These are phyloP conservation scores for Clarireedia paspali DNA, from an alignment of 2,329 filamentous ascomycete genomes.

Conservation along the genomic window DNA sequence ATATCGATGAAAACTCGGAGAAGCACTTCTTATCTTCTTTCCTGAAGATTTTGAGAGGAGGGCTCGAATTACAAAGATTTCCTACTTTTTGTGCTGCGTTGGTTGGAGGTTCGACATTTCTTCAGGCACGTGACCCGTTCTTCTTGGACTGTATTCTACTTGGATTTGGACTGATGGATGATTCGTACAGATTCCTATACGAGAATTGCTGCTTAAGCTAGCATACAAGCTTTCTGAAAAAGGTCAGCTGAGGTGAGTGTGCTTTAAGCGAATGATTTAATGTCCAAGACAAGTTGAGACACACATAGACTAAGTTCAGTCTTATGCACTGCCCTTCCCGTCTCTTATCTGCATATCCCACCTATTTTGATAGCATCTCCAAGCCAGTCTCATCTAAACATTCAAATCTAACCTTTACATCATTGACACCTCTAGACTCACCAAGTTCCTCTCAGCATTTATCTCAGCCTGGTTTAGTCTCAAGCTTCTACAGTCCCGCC, in stretches of 20 bases:
- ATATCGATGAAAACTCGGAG: conserved; percentile 21
- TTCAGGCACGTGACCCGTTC: conserved; percentile 41
- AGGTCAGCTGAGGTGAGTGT: conserved; percentile 21
- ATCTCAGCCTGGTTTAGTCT: conserved; percentile 51
- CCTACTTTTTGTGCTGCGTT: conserved; percentile 55
- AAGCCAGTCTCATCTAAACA: not conserved
- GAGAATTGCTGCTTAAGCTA: conserved; percentile 23
- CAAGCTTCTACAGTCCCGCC: conserved; percentile 49
- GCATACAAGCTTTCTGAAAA: conserved; percentile 22
- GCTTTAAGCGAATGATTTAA: not conserved
- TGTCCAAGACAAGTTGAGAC: no score
- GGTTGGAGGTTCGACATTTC: conserved; percentile 51
- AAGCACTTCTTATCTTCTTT: conserved; percentile 9
- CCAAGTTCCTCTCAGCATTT: conserved; percentile 50
- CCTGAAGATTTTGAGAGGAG: conserved; percentile 39
- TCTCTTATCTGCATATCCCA: not conserved
- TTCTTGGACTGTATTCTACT: not conserved
- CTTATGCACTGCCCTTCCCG: not conserved
- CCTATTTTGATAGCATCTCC: no score
- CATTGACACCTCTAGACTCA: conserved; percentile 35
- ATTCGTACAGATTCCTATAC: conserved; percentile 28
- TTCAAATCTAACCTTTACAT: not conserved
- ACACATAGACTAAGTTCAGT: not conserved
- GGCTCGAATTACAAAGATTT: conserved; percentile 48
- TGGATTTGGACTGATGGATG: not conserved